Conservation (phyloP, 1,284 basidiomycete genomes). For the Fistulinella cinereoalba region DNA sequence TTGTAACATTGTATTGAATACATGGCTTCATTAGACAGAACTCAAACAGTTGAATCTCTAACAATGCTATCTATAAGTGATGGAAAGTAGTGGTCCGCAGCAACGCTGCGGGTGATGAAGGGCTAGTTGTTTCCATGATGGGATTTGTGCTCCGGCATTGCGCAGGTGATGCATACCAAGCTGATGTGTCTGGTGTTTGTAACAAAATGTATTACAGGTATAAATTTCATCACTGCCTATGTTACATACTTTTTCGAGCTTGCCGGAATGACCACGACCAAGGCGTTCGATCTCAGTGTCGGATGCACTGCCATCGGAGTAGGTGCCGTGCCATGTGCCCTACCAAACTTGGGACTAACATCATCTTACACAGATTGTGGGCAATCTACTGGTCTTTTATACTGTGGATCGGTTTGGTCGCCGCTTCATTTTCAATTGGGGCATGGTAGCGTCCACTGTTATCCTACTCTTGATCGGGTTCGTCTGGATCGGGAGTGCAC, state of each 20-base stretch:
- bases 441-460: conserved; percentile 23
- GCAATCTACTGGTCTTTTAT: conserved; percentile 27
- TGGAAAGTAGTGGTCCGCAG: no score
- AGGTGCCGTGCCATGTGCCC: neutral
- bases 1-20: no score
- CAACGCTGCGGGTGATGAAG: no score
- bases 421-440: conserved; percentile 29
- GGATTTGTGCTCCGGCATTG: conserved; percentile 31
- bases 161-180: conserved; percentile 12
- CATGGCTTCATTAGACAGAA: no score
- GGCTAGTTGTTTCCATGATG: conserved; percentile 31
- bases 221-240: conserved; percentile 28
- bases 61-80: no score
- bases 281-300: conserved; percentile 28
- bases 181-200: neutral
- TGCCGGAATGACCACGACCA: conserved; percentile 22
- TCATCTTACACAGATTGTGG: conserved; percentile 16
- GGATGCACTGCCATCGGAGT: conserved; percentile 29
- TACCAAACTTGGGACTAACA: neutral
- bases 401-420: conserved; percentile 28
- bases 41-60: no score
- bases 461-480: conserved; percentile 30
- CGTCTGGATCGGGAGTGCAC: conserved; percentile 20
- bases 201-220: conserved; percentile 16
- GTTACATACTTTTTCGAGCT: conserved; percentile 34